phyloP scores from a whole-genome alignment of 2,329 filamentous ascomycete species.

The Hirsutella minnesotensis region DNA sequence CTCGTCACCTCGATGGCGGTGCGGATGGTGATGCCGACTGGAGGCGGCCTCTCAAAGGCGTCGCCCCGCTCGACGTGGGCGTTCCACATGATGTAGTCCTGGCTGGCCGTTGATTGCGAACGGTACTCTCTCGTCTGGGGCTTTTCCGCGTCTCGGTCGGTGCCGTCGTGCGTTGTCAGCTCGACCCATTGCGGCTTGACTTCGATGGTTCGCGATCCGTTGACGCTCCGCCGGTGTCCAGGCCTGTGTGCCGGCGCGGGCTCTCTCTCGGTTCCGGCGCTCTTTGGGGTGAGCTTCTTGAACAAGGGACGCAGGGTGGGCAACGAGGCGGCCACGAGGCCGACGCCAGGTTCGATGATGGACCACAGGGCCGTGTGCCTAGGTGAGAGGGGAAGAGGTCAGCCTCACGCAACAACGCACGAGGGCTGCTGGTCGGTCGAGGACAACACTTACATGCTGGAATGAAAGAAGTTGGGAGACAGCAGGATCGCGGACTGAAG shows the following conservation, averaged over 20 bases:
- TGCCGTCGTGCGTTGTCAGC: background rate
- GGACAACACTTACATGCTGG: background rate
- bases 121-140: background rate
- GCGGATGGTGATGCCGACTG: background rate
- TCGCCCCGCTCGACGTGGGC: background rate
- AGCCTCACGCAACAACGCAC: background rate
- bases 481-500: background rate
- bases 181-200: conserved; percentile 1
- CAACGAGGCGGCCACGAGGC: conserved; percentile 3
- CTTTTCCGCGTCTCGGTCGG: background rate
- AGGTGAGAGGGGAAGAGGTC: background rate
- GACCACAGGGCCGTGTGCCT: conserved; percentile 4
- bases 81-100: background rate
- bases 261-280: background rate
- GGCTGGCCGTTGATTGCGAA: background rate
- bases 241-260: background rate
- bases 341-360: conserved; percentile 4
- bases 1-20: conserved; percentile 3
- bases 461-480: background rate
- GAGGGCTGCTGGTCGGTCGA: background rate
- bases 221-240: background rate
- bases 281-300: background rate
- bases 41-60: background rate
- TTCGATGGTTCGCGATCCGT: background rate
- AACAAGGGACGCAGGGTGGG: conserved; percentile 5